Conservation (phyloP, 1,139 yeast genomes). For the Yamadazyma dendronema region DNA sequence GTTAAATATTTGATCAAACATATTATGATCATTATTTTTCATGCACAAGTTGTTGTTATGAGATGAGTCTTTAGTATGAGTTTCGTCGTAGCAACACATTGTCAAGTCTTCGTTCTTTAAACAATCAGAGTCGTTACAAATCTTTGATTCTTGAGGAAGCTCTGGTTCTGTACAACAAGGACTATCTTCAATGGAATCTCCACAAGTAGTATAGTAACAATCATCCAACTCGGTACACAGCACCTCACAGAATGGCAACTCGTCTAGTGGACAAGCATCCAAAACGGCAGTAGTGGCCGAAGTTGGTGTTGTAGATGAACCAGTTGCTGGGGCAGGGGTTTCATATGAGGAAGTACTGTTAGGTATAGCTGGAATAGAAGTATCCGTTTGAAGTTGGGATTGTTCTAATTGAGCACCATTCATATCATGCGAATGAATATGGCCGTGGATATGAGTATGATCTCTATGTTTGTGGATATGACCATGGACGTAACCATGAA, state of each 20-base stretch:
- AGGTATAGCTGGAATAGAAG: no score
- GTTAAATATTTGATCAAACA: constrained; percentile 16
- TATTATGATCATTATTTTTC: constrained; percentile 12
- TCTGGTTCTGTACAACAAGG: not conserved
- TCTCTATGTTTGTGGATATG: constrained; percentile 65
- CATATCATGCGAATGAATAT: constrained; percentile 52
- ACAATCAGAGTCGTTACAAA: constrained; percentile 14
- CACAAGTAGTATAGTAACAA: constrained; percentile 39
- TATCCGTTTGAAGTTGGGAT: no score
- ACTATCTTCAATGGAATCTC: not conserved
- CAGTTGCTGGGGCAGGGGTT: constrained; percentile 2
- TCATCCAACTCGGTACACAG: constrained; percentile 47
- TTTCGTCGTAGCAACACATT: constrained; percentile 18
- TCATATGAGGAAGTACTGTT: no score
- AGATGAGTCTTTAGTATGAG: constrained; percentile 6
- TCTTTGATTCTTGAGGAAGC: not conserved
- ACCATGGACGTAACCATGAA: constrained; percentile 62
- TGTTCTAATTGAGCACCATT: no score
- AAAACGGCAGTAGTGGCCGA: constrained; percentile 1
- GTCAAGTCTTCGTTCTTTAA: constrained; percentile 12
- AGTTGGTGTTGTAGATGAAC: constrained; percentile 4
- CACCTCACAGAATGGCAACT: constrained; percentile 34
- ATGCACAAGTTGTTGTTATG: constrained; percentile 33
- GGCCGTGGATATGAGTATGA: constrained; percentile 69
- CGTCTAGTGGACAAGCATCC: constrained; percentile 23